Evolutionary conservation across 2,329 filamentous ascomycete species (phyloP).

Genomic region (Colletotrichum camelliae): DNA sequence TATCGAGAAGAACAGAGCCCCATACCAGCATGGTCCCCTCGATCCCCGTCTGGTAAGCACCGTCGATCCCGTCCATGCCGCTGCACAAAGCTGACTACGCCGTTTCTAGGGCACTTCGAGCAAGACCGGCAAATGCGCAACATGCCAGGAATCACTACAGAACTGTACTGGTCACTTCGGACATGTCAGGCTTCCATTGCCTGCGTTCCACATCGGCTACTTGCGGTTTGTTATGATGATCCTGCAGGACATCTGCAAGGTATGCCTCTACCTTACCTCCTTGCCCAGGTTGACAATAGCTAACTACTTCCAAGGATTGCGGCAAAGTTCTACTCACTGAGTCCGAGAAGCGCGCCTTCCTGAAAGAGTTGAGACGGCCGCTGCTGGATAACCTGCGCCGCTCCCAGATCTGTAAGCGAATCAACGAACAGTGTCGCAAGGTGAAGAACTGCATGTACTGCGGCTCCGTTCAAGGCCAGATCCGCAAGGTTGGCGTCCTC

Average conservation of each 20-base stretch:
- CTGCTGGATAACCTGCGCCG: slow-evolving; percentile 87
- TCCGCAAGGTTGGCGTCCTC: slow-evolving; percentile 89
- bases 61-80: background rate
- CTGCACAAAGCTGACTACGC: background rate
- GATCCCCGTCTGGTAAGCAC: slow-evolving; percentile 74
- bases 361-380: slow-evolving; percentile 81
- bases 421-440: slow-evolving; percentile 90
- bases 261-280: slow-evolving; percentile 27
- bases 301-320: slow-evolving; percentile 65
- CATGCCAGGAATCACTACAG: slow-evolving; percentile 81
- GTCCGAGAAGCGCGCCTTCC: slow-evolving; percentile 74
- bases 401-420: slow-evolving; percentile 83
- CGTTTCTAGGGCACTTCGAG: slow-evolving; percentile 75
- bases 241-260: slow-evolving; percentile 93
- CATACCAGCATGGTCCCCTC: slow-evolving; percentile 83
- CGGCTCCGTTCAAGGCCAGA: slow-evolving; percentile 82
- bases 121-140: slow-evolving; percentile 80
- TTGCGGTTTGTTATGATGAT: slow-evolving; percentile 92
- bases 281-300: background rate
- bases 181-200: slow-evolving; percentile 87
- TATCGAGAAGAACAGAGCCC: slow-evolving; percentile 76
- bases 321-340: slow-evolving; percentile 84
- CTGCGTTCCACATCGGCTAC: slow-evolving; percentile 95
- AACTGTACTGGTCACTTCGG: slow-evolving; percentile 96
- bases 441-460: slow-evolving; percentile 83